These are phyloP conservation scores for Erysimum cheiranthoides DNA, from an alignment of 345 rosid genomes.

Conservation along the genomic window DNA sequence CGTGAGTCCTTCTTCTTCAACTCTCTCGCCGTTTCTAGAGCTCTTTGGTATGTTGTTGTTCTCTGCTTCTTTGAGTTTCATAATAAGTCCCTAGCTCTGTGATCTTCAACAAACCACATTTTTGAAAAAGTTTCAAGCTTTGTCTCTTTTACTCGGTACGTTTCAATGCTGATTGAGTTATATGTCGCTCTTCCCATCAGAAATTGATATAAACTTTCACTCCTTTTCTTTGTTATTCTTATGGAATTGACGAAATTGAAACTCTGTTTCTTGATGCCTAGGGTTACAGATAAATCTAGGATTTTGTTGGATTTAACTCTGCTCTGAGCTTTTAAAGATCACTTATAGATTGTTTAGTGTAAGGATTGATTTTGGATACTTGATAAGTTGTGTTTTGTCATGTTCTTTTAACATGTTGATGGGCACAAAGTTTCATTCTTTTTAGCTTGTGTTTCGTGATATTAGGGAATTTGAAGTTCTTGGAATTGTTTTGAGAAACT, in stretches of 20 bases:
- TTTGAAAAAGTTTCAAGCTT: background rate
- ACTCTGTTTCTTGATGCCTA: conserved; percentile 11
- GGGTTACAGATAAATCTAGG: background rate
- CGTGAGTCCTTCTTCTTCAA: conserved; percentile 24
- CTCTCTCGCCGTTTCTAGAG: conserved; percentile 38
- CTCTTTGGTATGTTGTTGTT: background rate
- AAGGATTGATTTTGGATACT: background rate
- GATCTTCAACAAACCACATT: background rate
- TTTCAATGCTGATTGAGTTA: background rate
- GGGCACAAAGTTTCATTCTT: background rate
- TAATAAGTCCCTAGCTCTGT: background rate
- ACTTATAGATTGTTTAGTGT: conserved; percentile 5
- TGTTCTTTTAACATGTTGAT: background rate
- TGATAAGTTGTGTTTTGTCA: background rate
- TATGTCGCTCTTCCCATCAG: background rate
- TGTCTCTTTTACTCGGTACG: background rate
- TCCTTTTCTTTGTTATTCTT: background rate
- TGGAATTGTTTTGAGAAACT: conserved; percentile 15
- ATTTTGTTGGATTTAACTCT: background rate
- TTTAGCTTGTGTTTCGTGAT: background rate
- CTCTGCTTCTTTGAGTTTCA: background rate
- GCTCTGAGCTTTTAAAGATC: background rate
- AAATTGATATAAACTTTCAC: background rate
- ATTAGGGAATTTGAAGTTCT: background rate
- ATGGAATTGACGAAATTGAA: background rate